A percentile compares a stretch with the other conserved stretches of the same genome.
Evolutionary conservation across 768 basidiomycete genomes (phyloP).

Genomic region (Tylopilus felleus): DNA sequence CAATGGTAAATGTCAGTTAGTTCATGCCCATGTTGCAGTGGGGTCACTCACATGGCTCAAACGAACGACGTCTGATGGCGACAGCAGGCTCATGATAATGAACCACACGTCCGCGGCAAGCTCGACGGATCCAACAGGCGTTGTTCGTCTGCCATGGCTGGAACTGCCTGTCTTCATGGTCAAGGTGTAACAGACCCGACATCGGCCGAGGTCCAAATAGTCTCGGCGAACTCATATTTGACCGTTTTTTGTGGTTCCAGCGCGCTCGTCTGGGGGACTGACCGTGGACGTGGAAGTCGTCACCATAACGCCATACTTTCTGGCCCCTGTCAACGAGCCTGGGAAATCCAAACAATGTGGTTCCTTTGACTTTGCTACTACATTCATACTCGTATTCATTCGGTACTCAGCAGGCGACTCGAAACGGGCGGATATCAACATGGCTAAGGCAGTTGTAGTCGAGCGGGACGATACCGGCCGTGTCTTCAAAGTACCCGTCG

Average conservation of each 20-base stretch:
- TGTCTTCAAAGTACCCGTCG: slow-evolving; percentile 15
- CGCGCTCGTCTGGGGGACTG: neutral
- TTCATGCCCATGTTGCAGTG: no score
- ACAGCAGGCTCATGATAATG: slow-evolving; percentile 27
- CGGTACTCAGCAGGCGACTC: neutral
- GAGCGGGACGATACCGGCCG: slow-evolving; percentile 24
- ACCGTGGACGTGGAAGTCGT: slow-evolving; percentile 12
- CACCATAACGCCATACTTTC: slow-evolving; percentile 21
- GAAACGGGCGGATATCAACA: neutral
- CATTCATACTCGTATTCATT: neutral
- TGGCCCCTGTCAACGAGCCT: slow-evolving; percentile 8
- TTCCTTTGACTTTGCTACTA: neutral
- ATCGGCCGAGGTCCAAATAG: neutral
- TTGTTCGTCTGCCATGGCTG: neutral
- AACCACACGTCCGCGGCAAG: slow-evolving; percentile 30
- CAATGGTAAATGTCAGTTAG: neutral
- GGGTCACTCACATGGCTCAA: slow-evolving; percentile 25
- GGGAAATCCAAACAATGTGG: neutral
- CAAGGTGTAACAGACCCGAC: neutral
- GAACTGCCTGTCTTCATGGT: neutral
- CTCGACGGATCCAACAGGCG: neutral
- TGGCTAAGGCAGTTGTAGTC: slow-evolving; percentile 9
- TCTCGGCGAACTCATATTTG: slow-evolving; percentile 8
- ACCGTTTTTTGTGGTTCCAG: slow-evolving; percentile 2
- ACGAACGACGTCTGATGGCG: slow-evolving; percentile 23